A percentile compares a stretch with the other conserved stretches of the same genome.
Evolutionary conservation across 129 eudicot genomes (phyloP).

Genomic region (Helichrysum umbraculigerum): DNA sequence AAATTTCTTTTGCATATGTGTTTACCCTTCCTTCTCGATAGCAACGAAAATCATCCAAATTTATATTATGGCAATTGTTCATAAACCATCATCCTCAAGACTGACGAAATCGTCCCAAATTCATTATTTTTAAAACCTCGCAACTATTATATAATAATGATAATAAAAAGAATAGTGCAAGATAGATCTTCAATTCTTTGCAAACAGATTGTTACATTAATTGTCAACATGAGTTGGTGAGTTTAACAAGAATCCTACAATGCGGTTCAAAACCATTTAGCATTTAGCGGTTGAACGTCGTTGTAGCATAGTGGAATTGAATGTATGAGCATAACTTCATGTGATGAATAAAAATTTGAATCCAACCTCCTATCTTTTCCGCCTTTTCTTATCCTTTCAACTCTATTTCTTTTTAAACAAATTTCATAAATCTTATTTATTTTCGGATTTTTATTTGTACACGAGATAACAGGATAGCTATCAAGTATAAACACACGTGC

Average conservation of each 20-base stretch:
- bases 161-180: background rate
- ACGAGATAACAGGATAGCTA: slow-evolving; percentile 21
- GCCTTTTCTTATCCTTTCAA: background rate
- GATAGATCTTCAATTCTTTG: slow-evolving; percentile 4
- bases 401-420: background rate
- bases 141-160: background rate
- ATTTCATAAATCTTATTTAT: slow-evolving; percentile 26
- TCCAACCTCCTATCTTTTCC: background rate
- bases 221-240: background rate
- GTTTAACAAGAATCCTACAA: background rate
- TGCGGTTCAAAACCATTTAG: background rate
- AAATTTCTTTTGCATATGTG: background rate
- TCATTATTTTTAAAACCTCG: too few relatives aligned
- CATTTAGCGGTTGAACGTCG: background rate
- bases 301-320: background rate
- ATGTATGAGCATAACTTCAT: background rate
- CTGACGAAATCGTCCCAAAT: background rate
- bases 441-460: slow-evolving; percentile 23
- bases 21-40: slow-evolving; percentile 1
- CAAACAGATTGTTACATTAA: background rate
- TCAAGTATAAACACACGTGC: slow-evolving; percentile 23
- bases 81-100: background rate
- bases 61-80: background rate
- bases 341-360: background rate
- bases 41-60: background rate